A percentile compares a stretch with the other conserved stretches of the same genome.
These are phyloP conservation scores for Phyllosticta citribraziliensis DNA, from an alignment of 2,329 filamentous ascomycete species.

Conservation along the genomic window DNA sequence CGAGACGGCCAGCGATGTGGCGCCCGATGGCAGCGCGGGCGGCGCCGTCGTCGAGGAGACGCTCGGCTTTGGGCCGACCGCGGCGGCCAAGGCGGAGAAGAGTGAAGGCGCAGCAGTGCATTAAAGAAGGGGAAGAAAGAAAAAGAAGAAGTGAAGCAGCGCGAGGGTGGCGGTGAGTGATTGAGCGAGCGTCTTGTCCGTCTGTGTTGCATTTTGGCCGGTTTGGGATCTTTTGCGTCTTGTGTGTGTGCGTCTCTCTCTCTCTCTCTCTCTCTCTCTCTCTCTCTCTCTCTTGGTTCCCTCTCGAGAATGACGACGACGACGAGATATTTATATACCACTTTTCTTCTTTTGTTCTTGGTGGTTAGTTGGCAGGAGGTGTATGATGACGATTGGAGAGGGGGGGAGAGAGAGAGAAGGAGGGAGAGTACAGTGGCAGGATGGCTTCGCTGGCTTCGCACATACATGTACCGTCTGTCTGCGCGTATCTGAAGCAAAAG, in stretches of 20 bases:
- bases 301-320: background rate
- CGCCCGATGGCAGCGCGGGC: slow-evolving; percentile 14
- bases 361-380: too few relatives aligned
- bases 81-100: background rate
- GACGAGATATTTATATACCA: background rate
- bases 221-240: background rate
- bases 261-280: background rate
- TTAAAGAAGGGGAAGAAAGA: background rate
- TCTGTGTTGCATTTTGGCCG: background rate
- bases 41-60: background rate
- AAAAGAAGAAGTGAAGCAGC: background rate
- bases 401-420: too few relatives aligned
- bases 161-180: too few relatives aligned
- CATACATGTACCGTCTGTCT: too few relatives aligned
- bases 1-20: slow-evolving; percentile 66
- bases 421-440: too few relatives aligned
- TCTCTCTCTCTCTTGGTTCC: background rate
- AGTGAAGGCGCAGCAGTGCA: background rate
- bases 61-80: background rate
- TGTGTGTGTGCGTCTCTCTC: background rate
- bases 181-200: background rate
- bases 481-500: too few relatives aligned
- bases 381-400: too few relatives aligned
- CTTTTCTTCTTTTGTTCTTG: too few relatives aligned
- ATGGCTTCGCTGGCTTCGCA: too few relatives aligned